A percentile compares a stretch with the other conserved stretches of the same genome.
Evolutionary conservation across 2,329 filamentous ascomycete species (phyloP).

Genomic region (Aspergillus japonicus): DNA sequence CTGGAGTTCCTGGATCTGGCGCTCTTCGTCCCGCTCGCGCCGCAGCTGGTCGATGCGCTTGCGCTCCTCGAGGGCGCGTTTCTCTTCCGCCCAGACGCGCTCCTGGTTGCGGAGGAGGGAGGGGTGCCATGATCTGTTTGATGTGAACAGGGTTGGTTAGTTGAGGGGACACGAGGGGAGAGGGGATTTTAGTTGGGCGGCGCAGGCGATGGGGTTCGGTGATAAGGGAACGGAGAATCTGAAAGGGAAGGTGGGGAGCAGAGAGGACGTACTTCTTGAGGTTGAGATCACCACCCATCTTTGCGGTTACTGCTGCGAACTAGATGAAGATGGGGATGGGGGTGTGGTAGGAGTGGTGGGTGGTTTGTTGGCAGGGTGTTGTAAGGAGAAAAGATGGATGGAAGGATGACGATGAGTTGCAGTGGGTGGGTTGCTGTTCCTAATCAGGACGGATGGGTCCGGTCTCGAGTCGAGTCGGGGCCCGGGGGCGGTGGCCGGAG

Average conservation of each 20-base stretch:
- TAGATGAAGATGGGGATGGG: background rate
- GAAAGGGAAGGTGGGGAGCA: background rate
- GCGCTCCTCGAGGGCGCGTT: conserved; percentile 88
- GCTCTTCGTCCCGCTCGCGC: conserved; percentile 91
- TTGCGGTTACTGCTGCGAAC: conserved; percentile 31
- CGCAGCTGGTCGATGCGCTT: conserved; percentile 89
- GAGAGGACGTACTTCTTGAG: conserved; percentile 67
- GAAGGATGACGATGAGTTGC: background rate
- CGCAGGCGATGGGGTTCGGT: background rate
- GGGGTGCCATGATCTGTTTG: conserved; percentile 78
- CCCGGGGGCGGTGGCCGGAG: background rate
- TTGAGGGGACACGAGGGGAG: background rate
- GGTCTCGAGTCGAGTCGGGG: too few species aligned
- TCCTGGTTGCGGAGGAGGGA: conserved; percentile 86
- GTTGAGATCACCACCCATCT: conserved; percentile 93
- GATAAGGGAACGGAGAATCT: background rate
- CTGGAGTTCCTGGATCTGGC: conserved; percentile 87
- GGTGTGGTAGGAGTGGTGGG: background rate
- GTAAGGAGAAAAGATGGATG: background rate
- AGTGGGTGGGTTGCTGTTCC: background rate
- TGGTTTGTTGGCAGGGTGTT: background rate
- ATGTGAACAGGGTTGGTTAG: conserved; percentile 12
- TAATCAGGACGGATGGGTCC: background rate
- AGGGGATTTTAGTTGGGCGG: too few species aligned
- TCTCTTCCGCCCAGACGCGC: conserved; percentile 86